phyloP scores from a whole-genome alignment of 202 grass and related monocot genomes.

The Sporobolus alterniflorus region DNA sequence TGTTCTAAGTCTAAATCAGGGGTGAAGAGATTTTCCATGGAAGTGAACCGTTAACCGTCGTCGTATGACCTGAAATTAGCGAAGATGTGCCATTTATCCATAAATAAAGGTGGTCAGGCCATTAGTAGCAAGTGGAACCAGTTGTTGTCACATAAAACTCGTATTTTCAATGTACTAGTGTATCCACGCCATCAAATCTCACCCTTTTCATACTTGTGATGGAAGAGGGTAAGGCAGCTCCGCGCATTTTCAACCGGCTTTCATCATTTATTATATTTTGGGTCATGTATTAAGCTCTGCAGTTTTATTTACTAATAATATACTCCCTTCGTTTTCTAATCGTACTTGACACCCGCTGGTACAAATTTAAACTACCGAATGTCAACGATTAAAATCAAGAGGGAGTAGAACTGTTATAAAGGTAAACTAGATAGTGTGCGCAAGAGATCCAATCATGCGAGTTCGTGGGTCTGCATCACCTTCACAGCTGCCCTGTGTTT shows the following conservation, averaged over 20 bases:
- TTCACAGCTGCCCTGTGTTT: neutral
- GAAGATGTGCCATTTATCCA: neutral
- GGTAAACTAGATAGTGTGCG: neutral
- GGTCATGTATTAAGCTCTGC: too few species aligned
- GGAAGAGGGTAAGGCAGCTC: neutral
- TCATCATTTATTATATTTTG: neutral
- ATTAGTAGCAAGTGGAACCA: neutral
- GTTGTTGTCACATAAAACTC: neutral
- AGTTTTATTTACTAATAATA: too few species aligned
- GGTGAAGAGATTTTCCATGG: neutral
- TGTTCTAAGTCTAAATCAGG: conserved; percentile 7
- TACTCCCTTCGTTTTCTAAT: too few species aligned
- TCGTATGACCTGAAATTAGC: neutral
- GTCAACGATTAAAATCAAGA: too few species aligned
- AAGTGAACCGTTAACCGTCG: neutral
- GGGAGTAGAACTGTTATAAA: neutral
- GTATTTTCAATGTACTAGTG: neutral
- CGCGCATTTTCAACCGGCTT: neutral
- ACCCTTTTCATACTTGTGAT: neutral
- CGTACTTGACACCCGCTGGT: too few species aligned
- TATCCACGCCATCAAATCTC: neutral
- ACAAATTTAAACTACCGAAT: too few species aligned
- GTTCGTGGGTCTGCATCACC: neutral
- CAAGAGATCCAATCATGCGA: neutral
- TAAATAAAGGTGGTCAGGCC: neutral